Evolutionary conservation across 139 green algal genomes (phyloP).

Genomic region (Coelastrella sp.): DNA sequence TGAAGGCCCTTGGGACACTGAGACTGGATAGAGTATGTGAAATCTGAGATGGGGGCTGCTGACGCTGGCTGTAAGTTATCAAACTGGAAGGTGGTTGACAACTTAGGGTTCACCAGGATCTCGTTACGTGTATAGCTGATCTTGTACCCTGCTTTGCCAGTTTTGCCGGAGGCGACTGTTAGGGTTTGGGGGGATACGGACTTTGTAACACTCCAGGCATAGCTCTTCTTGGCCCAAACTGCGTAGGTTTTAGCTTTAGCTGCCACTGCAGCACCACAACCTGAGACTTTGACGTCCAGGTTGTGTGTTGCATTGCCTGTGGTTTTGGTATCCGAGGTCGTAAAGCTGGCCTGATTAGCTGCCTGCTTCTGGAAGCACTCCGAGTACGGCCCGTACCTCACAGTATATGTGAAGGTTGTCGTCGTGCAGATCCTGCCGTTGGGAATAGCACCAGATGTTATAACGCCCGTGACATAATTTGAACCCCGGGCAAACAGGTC

Average conservation of each 20-base stretch:
- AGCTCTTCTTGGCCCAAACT: conserved; percentile 42
- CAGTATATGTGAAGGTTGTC: conserved; percentile 46
- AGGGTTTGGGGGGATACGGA: background rate
- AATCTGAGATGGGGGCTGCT: background rate
- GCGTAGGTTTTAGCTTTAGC: conserved; percentile 27
- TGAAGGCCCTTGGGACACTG: background rate
- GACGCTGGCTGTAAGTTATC: background rate
- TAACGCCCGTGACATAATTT: background rate
- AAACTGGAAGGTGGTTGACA: conserved; percentile 28
- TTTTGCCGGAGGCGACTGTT: background rate
- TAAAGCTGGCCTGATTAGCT: conserved; percentile 33
- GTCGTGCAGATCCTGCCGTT: conserved; percentile 37
- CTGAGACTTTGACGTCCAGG: background rate
- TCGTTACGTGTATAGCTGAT: conserved; percentile 31
- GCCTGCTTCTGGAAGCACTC: conserved; percentile 16
- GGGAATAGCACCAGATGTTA: conserved; percentile 24
- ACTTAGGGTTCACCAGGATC: background rate
- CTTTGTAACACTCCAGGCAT: conserved; percentile 35
- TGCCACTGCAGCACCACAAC: conserved; percentile 21
- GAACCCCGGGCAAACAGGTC: conserved; percentile 33
- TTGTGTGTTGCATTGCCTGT: background rate
- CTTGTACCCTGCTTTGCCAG: conserved; percentile 15
- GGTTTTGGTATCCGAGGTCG: conserved; percentile 16
- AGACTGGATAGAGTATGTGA: background rate
- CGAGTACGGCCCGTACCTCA: conserved; percentile 43